A percentile compares a stretch with the other conserved stretches of the same genome.
Evolutionary conservation across 2,329 filamentous ascomycete genomes (phyloP).

Genomic region (Penicillium sp.): DNA sequence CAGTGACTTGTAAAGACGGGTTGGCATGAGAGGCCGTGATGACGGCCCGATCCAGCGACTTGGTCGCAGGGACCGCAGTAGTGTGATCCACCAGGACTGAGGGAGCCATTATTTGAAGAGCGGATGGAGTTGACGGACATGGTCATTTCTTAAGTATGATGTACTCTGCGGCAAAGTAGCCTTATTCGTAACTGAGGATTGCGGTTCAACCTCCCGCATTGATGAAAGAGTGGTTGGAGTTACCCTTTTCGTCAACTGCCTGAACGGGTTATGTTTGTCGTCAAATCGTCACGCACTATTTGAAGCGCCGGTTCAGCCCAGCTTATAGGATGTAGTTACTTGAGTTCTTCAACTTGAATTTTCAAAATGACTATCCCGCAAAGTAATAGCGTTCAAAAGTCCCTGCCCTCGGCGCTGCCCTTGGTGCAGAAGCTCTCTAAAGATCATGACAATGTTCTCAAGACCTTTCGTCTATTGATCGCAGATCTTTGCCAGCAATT

Average conservation of each 20-base stretch:
- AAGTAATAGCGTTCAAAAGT: slow-evolving; percentile 4
- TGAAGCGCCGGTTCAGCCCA: neutral
- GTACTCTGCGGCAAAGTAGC: neutral
- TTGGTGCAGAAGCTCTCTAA: slow-evolving; percentile 23
- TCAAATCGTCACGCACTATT: neutral
- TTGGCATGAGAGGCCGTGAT: slow-evolving; percentile 40
- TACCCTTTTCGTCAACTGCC: slow-evolving; percentile 7
- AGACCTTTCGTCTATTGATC: slow-evolving; percentile 63
- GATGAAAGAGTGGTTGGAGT: neutral
- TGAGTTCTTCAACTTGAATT: neutral
- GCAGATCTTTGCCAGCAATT: slow-evolving; percentile 71
- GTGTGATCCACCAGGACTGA: slow-evolving; percentile 13
- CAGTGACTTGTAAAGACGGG: slow-evolving; percentile 60
- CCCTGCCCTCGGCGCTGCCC: slow-evolving; percentile 15
- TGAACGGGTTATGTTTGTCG: slow-evolving; percentile 8
- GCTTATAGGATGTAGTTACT: neutral
- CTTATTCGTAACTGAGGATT: neutral
- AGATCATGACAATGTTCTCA: slow-evolving; percentile 54
- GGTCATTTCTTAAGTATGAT: neutral
- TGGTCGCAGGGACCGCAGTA: slow-evolving; percentile 2
- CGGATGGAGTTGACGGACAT: neutral
- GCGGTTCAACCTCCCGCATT: slow-evolving; percentile 4
- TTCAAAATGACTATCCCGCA: slow-evolving; percentile 1
- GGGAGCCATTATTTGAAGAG: slow-evolving; percentile 7
- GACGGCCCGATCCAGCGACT: slow-evolving; percentile 4